These are phyloP conservation scores for Neofusicoccum kwambonambiense DNA, from an alignment of 2,329 filamentous ascomycete genomes.

Conservation along the genomic window DNA sequence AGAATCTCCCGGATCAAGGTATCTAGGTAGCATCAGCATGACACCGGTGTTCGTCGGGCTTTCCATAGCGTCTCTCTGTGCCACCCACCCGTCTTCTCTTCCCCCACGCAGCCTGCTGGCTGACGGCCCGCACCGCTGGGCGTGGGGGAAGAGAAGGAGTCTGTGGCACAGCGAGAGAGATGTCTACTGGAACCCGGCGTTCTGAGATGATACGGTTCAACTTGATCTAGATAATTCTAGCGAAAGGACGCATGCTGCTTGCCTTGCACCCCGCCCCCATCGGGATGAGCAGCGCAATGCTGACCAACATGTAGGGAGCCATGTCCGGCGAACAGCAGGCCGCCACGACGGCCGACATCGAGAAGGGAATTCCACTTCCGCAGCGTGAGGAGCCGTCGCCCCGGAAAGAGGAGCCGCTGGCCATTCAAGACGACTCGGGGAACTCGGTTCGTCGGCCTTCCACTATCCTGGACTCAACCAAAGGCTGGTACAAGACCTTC, in stretches of 20 bases:
- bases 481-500: conserved; percentile 26
- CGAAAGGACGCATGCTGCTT: conserved; percentile 53
- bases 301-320: conserved; percentile 13
- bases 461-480: background rate
- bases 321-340: conserved; percentile 29
- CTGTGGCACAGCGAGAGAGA: background rate
- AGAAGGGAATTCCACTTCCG: conserved; percentile 3
- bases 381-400: background rate
- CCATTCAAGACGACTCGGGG: background rate
- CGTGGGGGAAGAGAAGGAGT: background rate
- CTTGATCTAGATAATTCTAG: conserved; percentile 56
- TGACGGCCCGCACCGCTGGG: no score
- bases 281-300: conserved; percentile 20
- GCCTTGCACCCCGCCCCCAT: conserved; percentile 15
- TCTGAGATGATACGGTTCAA: conserved; percentile 57
- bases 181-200: conserved; percentile 22
- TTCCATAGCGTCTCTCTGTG: background rate
- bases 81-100: background rate
- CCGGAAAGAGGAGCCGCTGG: conserved; percentile 25
- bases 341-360: conserved; percentile 9
- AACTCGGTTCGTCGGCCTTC: background rate
- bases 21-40: conserved; percentile 20
- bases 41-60: conserved; percentile 13
- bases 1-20: conserved; percentile 17
- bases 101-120: no score